Evolutionary conservation across 495 filamentous ascomycete genomes (phyloP).

Genomic region (Xylaria scruposa): DNA sequence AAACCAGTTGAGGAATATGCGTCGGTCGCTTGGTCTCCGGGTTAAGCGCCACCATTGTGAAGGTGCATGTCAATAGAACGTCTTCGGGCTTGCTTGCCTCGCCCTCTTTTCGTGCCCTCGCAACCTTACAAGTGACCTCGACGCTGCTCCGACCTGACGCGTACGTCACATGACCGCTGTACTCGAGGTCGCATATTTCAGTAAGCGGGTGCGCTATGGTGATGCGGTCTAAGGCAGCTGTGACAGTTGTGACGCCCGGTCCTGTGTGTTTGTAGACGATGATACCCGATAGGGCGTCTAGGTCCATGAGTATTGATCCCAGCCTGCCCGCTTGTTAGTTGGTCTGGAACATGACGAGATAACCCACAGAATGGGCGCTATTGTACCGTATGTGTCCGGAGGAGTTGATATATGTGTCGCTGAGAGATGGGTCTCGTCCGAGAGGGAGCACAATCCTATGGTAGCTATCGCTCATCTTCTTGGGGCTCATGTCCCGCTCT

Average conservation of each 20-base stretch:
- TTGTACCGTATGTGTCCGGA: constrained; percentile 50
- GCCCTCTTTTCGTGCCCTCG: constrained; percentile 65
- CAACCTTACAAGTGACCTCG: constrained; percentile 79
- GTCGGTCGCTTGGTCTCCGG: constrained; percentile 73
- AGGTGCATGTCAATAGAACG: constrained; percentile 78
- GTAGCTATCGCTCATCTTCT: constrained; percentile 52
- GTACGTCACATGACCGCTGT: constrained; percentile 82
- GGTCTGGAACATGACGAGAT: background rate
- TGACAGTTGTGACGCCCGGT: constrained; percentile 77
- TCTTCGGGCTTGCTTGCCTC: constrained; percentile 68
- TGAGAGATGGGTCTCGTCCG: constrained; percentile 49
- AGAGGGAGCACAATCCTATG: constrained; percentile 50
- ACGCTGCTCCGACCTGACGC: constrained; percentile 81
- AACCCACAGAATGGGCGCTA: background rate
- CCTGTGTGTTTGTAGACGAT: constrained; percentile 86
- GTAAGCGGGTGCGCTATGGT: constrained; percentile 74
- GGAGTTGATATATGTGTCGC: constrained; percentile 52
- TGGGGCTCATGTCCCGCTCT: constrained; percentile 37
- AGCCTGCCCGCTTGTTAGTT: constrained; percentile 40
- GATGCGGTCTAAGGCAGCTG: constrained; percentile 81
- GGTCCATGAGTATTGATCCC: constrained; percentile 79
- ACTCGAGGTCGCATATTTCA: constrained; percentile 81
- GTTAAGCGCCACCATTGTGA: constrained; percentile 83
- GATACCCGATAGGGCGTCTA: constrained; percentile 81
- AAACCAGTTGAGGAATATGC: constrained; percentile 57